Evolutionary conservation across 1,284 basidiomycete species (phyloP).

Genomic region (Vanrija humicola): DNA sequence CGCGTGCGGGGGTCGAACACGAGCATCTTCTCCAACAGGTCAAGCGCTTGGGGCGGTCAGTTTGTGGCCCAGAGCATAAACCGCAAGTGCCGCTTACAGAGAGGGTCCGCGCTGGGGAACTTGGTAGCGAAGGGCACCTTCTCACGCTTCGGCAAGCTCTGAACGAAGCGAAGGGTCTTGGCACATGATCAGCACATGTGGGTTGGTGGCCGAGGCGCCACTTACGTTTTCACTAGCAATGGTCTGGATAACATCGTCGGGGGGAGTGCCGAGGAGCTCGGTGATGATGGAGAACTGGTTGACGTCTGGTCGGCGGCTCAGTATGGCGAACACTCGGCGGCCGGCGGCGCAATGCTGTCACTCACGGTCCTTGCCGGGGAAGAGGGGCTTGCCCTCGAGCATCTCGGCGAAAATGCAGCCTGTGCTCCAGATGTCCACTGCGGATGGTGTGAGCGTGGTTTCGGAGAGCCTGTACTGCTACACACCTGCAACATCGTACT

Average conservation of each 20-base stretch:
- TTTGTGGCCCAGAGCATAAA: too few species aligned
- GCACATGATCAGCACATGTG: not conserved
- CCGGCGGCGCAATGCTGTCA: slow-evolving; percentile 6
- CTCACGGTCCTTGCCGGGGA: slow-evolving; percentile 91
- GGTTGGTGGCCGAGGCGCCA: not conserved
- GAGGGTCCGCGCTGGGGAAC: slow-evolving; percentile 81
- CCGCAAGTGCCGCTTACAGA: slow-evolving; percentile 55
- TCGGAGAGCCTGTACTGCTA: slow-evolving; percentile 3
- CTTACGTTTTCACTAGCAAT: slow-evolving; percentile 95
- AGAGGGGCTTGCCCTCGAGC: slow-evolving; percentile 97
- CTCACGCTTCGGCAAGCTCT: slow-evolving; percentile 93
- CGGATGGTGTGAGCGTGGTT: slow-evolving; percentile 9
- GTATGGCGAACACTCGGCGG: not conserved
- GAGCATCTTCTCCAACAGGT: slow-evolving; percentile 97
- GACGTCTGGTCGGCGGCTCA: slow-evolving; percentile 63
- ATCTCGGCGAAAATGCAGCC: slow-evolving; percentile 99
- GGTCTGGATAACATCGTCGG: slow-evolving; percentile 98
- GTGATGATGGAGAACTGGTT: slow-evolving; percentile 99
- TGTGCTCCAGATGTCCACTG: slow-evolving; percentile 96
- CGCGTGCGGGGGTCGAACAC: slow-evolving; percentile 97
- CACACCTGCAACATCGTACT: slow-evolving; percentile 88
- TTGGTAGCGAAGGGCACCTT: slow-evolving; percentile 93
- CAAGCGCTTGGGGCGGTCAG: slow-evolving; percentile 61
- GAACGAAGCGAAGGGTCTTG: slow-evolving; percentile 97
- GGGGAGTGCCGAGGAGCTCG: slow-evolving; percentile 93